Conservation (phyloP, 352 stramenopile species). For the Pythium folliculosum region DNA sequence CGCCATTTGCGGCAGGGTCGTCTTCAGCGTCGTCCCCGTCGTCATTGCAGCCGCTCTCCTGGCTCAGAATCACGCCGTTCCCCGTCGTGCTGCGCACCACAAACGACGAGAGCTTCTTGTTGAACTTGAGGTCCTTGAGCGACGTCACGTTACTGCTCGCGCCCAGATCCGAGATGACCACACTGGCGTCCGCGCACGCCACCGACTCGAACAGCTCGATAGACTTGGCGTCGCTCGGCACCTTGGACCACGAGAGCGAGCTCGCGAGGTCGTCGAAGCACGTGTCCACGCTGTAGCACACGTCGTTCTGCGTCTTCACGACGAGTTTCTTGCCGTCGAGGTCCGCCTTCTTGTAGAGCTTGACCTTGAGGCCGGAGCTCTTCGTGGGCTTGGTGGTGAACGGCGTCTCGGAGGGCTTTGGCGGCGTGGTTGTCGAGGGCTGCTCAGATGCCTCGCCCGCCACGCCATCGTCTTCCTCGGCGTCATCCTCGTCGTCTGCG, state of each 20-base stretch:
- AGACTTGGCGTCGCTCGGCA: neutral
- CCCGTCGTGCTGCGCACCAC: slow-evolving; percentile 8
- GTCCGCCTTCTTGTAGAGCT: slow-evolving; percentile 15
- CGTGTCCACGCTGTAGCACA: slow-evolving; percentile 14
- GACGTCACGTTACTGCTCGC: slow-evolving; percentile 2
- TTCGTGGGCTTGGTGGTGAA: neutral
- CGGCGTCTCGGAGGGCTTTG: neutral
- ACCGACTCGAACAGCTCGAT: slow-evolving; percentile 10
- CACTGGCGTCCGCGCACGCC: neutral
- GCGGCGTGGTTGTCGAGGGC: neutral
- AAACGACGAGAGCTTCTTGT: slow-evolving; percentile 16
- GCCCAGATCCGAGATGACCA: slow-evolving; percentile 7
- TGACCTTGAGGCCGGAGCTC: neutral
- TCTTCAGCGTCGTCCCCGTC: neutral
- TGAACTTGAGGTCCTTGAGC: slow-evolving; percentile 9
- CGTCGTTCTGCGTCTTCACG: slow-evolving; percentile 5
- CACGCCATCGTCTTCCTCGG: neutral
- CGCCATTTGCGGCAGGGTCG: neutral
- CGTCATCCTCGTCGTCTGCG: neutral
- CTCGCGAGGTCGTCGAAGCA: slow-evolving; percentile 12
- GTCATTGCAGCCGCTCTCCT: neutral
- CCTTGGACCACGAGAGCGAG: slow-evolving; percentile 11
- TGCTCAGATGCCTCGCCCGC: neutral
- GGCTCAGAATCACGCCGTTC: neutral
- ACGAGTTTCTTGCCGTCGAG: slow-evolving; percentile 10